Percentiles rank a stretch among this genome's conserved stretches.
Evolutionary conservation across 2,329 filamentous ascomycete genomes (phyloP).

Genomic region (Phoma sp.): DNA sequence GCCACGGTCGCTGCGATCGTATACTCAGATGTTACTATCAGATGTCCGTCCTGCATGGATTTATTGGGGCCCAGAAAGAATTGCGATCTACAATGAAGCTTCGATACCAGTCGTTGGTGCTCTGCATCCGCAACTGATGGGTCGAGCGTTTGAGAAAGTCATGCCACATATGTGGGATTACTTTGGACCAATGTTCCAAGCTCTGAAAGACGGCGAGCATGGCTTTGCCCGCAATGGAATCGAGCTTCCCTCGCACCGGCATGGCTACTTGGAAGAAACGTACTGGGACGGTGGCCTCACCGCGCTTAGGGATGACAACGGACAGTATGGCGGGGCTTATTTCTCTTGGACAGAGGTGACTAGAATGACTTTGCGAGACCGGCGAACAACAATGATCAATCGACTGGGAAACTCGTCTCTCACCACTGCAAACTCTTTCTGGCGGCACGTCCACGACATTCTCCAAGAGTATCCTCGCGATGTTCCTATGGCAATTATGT

Average conservation of each 20-base stretch:
- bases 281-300: constrained; percentile 10
- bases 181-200: background rate
- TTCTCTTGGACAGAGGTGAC: constrained; percentile 11
- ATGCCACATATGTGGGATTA: constrained; percentile 1
- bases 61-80: constrained; percentile 9
- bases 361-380: background rate
- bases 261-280: constrained; percentile 9
- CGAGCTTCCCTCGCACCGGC: background rate
- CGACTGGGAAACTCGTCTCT: background rate
- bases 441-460: constrained; percentile 10
- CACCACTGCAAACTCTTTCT: background rate
- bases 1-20: constrained; percentile 4
- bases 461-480: constrained; percentile 4
- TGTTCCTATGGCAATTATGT: constrained; percentile 12
- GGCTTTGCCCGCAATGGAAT: background rate
- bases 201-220: background rate
- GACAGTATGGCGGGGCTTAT: constrained; percentile 7
- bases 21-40: constrained; percentile 8
- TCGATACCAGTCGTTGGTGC: constrained; percentile 1
- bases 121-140: constrained; percentile 4
- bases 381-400: constrained; percentile 6
- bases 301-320: constrained; percentile 5
- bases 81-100: constrained; percentile 12
- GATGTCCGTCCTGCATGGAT: constrained; percentile 8
- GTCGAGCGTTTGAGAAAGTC: background rate